phyloP scores from a whole-genome alignment of 345 rosid genomes.

The Populus davidiana region DNA sequence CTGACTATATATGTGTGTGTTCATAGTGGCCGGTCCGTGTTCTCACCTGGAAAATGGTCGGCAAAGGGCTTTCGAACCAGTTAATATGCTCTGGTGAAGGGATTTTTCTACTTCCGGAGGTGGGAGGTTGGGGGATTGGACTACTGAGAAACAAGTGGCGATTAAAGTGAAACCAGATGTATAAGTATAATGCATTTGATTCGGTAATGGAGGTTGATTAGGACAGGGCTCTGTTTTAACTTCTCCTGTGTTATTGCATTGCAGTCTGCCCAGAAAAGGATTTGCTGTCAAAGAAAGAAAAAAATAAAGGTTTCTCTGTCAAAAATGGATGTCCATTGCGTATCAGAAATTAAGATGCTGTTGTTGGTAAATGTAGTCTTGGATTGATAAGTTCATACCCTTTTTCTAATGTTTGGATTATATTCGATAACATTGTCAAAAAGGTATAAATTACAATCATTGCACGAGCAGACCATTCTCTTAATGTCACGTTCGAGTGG shows the following conservation, averaged over 20 bases:
- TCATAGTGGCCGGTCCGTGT: background rate
- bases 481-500: too few relatives aligned
- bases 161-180: background rate
- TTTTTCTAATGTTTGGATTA: background rate
- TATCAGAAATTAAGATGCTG: background rate
- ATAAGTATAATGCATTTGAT: background rate
- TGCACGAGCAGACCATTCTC: background rate
- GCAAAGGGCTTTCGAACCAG: background rate
- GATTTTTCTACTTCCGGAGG: background rate
- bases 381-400: background rate
- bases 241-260: background rate
- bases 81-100: background rate
- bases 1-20: background rate
- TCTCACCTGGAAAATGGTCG: background rate
- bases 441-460: background rate
- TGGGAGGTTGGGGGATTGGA: constrained; percentile 11
- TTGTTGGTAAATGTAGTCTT: background rate
- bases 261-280: too few relatives aligned
- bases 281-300: too few relatives aligned
- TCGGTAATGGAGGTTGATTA: background rate
- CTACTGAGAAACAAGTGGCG: background rate
- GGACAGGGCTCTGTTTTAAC: background rate
- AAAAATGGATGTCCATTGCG: background rate
- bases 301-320: too few relatives aligned
- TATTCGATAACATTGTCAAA: background rate